Conservation (phyloP, 305 asterid genomes). For the Rubia occidens region DNA sequence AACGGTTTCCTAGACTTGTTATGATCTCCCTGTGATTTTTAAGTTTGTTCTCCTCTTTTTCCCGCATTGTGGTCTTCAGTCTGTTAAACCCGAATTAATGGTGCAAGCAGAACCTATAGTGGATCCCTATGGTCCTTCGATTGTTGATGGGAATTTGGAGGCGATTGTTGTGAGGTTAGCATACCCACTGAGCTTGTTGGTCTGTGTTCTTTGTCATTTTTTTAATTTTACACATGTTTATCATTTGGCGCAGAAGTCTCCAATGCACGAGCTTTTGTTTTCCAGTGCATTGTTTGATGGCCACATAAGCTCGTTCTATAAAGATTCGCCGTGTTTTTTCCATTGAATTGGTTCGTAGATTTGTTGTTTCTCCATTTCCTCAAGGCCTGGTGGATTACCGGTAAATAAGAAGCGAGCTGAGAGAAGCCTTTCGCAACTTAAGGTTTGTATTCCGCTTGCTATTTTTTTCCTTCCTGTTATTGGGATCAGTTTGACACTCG, state of each 20-base stretch:
- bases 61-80: neutral
- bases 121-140: conserved; percentile 62
- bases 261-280: too few relatives aligned
- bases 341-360: neutral
- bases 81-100: neutral
- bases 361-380: neutral
- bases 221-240: neutral
- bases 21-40: conserved; percentile 12
- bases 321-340: neutral
- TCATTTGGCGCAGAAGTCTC: too few relatives aligned
- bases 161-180: too few relatives aligned
- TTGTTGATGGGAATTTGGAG: conserved; percentile 55
- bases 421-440: conserved; percentile 61
- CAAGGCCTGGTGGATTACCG: conserved; percentile 50
- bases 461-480: neutral
- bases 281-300: neutral
- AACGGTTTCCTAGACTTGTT: neutral
- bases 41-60: conserved; percentile 13
- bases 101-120: neutral
- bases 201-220: neutral
- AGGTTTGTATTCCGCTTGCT: conserved; percentile 25
- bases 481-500: neutral
- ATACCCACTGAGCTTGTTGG: too few relatives aligned
- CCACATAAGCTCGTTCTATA: neutral
- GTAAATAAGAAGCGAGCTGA: conserved; percentile 78